Evolutionary conservation across 441 rosid genomes (phyloP), one percentile per base, ranked within the genome.

Genomic region (Caryocar brasiliense): DNA sequence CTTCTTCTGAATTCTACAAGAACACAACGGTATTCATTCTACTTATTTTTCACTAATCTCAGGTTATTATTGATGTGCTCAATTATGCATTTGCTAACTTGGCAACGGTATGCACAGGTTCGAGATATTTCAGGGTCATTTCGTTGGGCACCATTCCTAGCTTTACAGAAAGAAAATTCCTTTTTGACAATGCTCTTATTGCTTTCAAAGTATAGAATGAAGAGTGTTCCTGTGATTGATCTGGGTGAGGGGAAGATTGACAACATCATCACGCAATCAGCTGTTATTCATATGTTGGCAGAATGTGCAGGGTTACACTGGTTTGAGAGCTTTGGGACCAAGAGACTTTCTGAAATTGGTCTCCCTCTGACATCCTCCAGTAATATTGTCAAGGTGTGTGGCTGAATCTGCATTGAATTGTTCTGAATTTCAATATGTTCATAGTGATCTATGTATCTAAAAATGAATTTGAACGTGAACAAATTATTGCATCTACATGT

Each of bases 131-230:
- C 88, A 21, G 99, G 99, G 37, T 83, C 97, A 38, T 92, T 88
- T 67, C 79, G 97, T 27, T 92, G 97, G 99, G 97, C 95, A 11
- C 99, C 99, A 0, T 92, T 92, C 72, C 90, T 92, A 39, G 99
- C 97, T 47, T 64, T 92, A 60, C 97, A 86, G 67, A 76, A 72
- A 47, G 78, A 81, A 0, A 90, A 92, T 76, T 82, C 97, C 56
- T 92, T 88, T 52, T 60, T 92, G 71, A 86, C 99, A 29, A 92
- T 92, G 99, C 66, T 92, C 22, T 61, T 92, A 41, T 68, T 92
- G 70, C 95, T 92, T 21, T 92, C 99, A 5, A 92, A 88, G 62
- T 92, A 92, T 72, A 88, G 86, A 66, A 92, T 92, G 99, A 92
- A 92, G 81, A 86, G 99, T 64, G 56, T 92, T 59, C 97, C 97